These are phyloP conservation scores for Paspalum notatum DNA, from an alignment of 176 grass and related monocot species.

Conservation along the genomic window DNA sequence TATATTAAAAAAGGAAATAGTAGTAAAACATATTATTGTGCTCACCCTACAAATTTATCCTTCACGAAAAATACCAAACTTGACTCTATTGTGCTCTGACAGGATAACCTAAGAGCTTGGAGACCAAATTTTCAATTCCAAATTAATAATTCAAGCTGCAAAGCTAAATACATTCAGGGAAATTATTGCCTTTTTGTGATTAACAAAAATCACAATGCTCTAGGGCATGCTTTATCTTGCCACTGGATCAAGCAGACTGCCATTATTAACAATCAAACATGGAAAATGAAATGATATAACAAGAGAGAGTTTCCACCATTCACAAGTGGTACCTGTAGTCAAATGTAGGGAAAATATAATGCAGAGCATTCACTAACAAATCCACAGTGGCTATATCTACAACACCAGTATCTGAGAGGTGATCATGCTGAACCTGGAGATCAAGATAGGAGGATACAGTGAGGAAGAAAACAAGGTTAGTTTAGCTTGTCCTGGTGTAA, in stretches of 20 bases:
- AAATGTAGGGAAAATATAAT: constrained; percentile 84
- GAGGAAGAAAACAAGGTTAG: constrained; percentile 8
- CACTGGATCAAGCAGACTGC: constrained; percentile 11
- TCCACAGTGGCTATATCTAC: constrained; percentile 91
- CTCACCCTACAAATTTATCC: not conserved
- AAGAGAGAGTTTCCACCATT: constrained; percentile 16
- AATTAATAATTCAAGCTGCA: not conserved
- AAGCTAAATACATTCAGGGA: not conserved
- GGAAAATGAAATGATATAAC: not conserved
- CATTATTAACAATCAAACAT: not conserved
- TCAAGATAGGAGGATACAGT: not conserved
- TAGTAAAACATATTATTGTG: not conserved
- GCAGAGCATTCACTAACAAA: constrained; percentile 83
- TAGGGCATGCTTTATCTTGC: not conserved
- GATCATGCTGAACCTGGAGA: constrained; percentile 88
- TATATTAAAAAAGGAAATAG: too few relatives aligned
- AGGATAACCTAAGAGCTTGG: not conserved
- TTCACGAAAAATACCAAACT: constrained; percentile 22
- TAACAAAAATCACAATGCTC: constrained; percentile 28
- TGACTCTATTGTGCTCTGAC: not conserved
- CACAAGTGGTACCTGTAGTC: constrained; percentile 76
- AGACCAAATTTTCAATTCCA: constrained; percentile 1
- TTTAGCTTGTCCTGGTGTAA: not conserved
- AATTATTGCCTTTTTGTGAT: constrained; percentile 4
- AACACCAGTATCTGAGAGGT: constrained; percentile 72